Percentiles rank a stretch among this genome's conserved stretches.
Evolutionary conservation across 345 rosid genomes (phyloP).

Genomic region (Mercurialis annua): DNA sequence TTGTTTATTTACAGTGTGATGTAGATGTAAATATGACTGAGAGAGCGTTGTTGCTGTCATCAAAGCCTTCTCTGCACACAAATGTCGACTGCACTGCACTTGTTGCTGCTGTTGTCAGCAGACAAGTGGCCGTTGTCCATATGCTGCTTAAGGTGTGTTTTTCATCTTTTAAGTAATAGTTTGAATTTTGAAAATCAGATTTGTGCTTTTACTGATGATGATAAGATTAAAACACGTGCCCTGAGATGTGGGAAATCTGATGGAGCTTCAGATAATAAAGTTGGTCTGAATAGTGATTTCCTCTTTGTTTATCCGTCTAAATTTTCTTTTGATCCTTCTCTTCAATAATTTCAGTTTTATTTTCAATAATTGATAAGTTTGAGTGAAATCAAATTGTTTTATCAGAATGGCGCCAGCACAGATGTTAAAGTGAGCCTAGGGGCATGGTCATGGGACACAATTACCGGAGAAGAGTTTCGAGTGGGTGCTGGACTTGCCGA

Average conservation of each 20-base stretch:
- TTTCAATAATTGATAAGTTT: background rate
- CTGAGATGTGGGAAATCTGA: too few relatives aligned
- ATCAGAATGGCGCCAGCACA: conserved; percentile 63
- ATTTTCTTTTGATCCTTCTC: background rate
- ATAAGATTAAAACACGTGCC: background rate
- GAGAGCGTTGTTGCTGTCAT: conserved; percentile 70
- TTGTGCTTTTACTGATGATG: background rate
- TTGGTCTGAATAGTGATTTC: background rate
- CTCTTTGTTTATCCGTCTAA: background rate
- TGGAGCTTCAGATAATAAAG: background rate
- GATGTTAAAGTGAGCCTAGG: conserved; percentile 70
- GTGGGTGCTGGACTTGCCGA: conserved; percentile 99
- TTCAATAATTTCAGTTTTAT: background rate
- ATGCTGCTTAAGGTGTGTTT: conserved; percentile 66
- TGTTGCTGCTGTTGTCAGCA: conserved; percentile 76
- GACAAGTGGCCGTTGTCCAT: conserved; percentile 68
- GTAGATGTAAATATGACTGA: conserved; percentile 62
- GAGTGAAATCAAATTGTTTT: conserved; percentile 13
- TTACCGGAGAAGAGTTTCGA: conserved; percentile 83
- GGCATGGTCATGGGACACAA: conserved; percentile 94
- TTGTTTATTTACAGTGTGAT: conserved; percentile 57
- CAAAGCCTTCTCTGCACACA: conserved; percentile 85
- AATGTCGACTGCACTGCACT: conserved; percentile 85
- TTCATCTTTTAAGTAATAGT: background rate
- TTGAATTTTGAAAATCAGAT: background rate